Evolutionary conservation across 2,329 filamentous ascomycete genomes (phyloP).

Genomic region (Ophiostoma perfectum): DNA sequence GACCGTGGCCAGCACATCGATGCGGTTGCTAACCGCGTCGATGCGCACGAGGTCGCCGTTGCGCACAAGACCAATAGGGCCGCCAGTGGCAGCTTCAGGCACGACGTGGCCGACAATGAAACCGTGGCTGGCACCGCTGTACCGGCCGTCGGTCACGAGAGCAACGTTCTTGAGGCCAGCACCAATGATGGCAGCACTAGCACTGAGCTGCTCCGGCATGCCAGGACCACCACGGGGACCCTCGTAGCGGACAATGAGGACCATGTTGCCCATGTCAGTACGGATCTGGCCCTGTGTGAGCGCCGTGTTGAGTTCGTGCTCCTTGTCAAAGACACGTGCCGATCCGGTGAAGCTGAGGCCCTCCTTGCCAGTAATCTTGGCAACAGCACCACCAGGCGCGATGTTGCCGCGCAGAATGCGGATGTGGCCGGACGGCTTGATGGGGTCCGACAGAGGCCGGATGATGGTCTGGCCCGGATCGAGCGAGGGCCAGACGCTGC

Average conservation of each 20-base stretch:
- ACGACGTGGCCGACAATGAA: conserved; percentile 93
- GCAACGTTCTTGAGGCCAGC: conserved; percentile 82
- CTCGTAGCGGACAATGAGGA: conserved; percentile 87
- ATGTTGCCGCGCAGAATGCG: conserved; percentile 85
- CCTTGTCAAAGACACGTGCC: conserved; percentile 81
- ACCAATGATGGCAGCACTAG: conserved; percentile 86
- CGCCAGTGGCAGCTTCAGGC: conserved; percentile 83
- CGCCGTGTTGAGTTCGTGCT: conserved; percentile 69
- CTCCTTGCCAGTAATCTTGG: conserved; percentile 96
- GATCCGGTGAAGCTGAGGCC: conserved; percentile 74
- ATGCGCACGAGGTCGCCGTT: conserved; percentile 83
- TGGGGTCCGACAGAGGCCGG: conserved; percentile 62
- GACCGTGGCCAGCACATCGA: conserved; percentile 55
- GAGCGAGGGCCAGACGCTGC: conserved; percentile 68
- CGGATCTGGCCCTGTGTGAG: conserved; percentile 56
- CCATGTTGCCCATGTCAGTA: conserved; percentile 63
- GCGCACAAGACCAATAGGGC: conserved; percentile 75
- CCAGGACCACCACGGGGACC: conserved; percentile 89
- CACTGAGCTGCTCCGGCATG: conserved; percentile 92
- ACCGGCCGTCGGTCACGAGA: conserved; percentile 86
- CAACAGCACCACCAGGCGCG: conserved; percentile 81
- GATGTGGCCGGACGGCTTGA: conserved; percentile 81
- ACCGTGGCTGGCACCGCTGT: conserved; percentile 80
- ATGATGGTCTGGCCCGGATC: conserved; percentile 79
- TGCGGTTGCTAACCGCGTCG: conserved; percentile 73